Percentiles rank a stretch among this genome's conserved stretches.
These are phyloP conservation scores for Aspergillus fijiensis DNA, from an alignment of 2,329 filamentous ascomycete genomes.

Conservation along the genomic window DNA sequence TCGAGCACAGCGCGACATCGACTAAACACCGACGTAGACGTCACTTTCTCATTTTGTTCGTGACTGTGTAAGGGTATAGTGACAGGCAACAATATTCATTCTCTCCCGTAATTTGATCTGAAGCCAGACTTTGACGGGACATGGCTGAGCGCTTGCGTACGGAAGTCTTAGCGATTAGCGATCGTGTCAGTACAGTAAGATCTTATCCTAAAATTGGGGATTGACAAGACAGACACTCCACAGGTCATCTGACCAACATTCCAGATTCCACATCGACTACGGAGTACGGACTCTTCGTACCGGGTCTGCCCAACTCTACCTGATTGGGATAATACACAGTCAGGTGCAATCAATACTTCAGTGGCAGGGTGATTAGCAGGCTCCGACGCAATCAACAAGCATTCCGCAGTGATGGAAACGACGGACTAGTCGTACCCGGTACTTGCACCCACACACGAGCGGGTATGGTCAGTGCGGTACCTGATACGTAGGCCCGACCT, in stretches of 20 bases:
- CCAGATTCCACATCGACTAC: neutral
- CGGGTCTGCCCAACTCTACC: neutral
- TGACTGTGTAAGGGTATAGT: too few species aligned
- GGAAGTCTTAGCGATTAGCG: neutral
- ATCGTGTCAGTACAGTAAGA: neutral
- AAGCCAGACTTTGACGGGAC: too few species aligned
- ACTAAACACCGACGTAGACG: neutral
- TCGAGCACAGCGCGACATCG: neutral
- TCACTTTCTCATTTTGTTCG: too few species aligned
- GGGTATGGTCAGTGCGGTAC: conserved; percentile 23
- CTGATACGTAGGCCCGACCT: conserved; percentile 16
- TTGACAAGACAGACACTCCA: neutral
- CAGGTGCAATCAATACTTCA: too few species aligned
- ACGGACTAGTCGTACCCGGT: conserved; percentile 6
- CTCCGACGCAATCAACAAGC: neutral
- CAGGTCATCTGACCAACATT: neutral
- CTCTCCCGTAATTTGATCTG: too few species aligned
- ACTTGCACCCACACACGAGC: conserved; percentile 14
- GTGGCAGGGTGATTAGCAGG: neutral
- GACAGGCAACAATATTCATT: neutral
- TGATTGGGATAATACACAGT: too few species aligned
- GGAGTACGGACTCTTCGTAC: neutral
- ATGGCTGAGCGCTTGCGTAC: too few species aligned
- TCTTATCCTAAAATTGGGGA: neutral
- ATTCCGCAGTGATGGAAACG: neutral